A percentile compares a stretch with the other conserved stretches of the same genome.
phyloP scores from a whole-genome alignment of 202 grass and related monocot species.

The Bolboschoenoplectus hybrid region DNA sequence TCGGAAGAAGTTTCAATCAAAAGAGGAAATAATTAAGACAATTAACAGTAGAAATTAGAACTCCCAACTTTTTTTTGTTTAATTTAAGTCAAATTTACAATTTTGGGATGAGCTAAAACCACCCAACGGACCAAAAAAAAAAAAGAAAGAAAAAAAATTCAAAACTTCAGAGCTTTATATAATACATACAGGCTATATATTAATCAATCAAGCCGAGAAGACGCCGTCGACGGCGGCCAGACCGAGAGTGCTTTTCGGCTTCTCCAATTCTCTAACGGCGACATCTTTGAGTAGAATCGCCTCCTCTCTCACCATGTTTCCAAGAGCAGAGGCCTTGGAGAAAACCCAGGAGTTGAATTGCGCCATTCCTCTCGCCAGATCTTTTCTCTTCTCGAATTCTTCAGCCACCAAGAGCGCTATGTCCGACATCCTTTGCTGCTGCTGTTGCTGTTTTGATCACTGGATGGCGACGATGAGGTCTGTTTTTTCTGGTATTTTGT shows the following conservation, averaged over 20 bases:
- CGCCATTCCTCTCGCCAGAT: conserved; percentile 36
- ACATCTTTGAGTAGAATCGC: conserved; percentile 40
- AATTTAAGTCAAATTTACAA: conserved; percentile 32
- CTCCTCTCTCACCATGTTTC: conserved; percentile 42
- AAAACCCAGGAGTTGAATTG: conserved; percentile 57
- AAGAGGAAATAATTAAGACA: neutral
- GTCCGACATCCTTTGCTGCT: conserved; percentile 58
- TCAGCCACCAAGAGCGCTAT: conserved; percentile 79
- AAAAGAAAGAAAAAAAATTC: neutral
- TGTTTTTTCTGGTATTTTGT: no score
- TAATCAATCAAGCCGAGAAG: conserved; percentile 69
- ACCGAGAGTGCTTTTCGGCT: conserved; percentile 46
- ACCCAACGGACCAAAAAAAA: neutral
- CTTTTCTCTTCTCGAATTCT: conserved; percentile 74
- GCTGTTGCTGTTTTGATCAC: neutral
- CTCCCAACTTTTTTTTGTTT: neutral
- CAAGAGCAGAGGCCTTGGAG: conserved; percentile 36
- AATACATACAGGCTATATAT: neutral
- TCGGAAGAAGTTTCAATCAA: neutral
- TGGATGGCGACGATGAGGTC: no score
- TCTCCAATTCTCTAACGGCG: conserved; percentile 36
- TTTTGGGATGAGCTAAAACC: conserved; percentile 33
- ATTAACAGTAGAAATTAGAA: neutral
- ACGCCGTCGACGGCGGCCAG: conserved; percentile 57
- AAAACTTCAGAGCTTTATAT: conserved; percentile 3